phyloP scores from a whole-genome alignment of 2,329 filamentous ascomycete genomes.

The Diaporthe australafricana region DNA sequence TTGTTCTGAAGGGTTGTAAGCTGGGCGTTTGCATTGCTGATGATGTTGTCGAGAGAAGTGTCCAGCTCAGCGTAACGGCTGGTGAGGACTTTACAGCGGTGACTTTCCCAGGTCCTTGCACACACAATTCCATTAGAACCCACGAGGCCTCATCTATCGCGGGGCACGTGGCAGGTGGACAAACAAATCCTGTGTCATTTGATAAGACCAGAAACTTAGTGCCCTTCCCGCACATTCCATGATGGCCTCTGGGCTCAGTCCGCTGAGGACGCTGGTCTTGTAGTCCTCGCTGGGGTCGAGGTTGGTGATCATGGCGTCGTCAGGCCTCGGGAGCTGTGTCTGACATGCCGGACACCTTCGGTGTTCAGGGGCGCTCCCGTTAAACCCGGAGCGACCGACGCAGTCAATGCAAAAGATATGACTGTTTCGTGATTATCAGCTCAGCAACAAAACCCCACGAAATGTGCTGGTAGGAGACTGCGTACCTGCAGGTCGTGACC shows the following conservation, averaged over 20 bases:
- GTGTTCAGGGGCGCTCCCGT: conserved; percentile 62
- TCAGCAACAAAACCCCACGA: conserved; percentile 32
- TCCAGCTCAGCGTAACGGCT: conserved; percentile 77
- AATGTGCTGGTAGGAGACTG: background rate
- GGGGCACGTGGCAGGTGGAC: conserved; percentile 42
- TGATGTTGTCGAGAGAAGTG: conserved; percentile 76
- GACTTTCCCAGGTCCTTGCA: conserved; percentile 79
- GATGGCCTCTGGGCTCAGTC: conserved; percentile 81
- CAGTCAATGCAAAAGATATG: conserved; percentile 89
- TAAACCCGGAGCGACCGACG: conserved; percentile 73
- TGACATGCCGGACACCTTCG: conserved; percentile 81
- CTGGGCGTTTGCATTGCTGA: conserved; percentile 80
- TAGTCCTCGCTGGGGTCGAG: conserved; percentile 89
- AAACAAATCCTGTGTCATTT: conserved; percentile 85
- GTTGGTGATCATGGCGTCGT: conserved; percentile 79
- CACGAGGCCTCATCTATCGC: conserved; percentile 37
- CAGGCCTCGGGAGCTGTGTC: conserved; percentile 73
- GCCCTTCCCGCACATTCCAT: conserved; percentile 88
- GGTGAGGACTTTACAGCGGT: conserved; percentile 75
- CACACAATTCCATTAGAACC: conserved; percentile 27
- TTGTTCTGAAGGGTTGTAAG: conserved; percentile 75
- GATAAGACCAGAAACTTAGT: conserved; percentile 87
- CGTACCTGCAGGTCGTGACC: conserved; percentile 88
- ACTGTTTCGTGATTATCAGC: conserved; percentile 54
- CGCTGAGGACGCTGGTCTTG: conserved; percentile 87